Evolutionary conservation across 2,329 filamentous ascomycete genomes (phyloP), one percentile per base, ranked within the genome.

Genomic region (Fusarium sp.): DNA sequence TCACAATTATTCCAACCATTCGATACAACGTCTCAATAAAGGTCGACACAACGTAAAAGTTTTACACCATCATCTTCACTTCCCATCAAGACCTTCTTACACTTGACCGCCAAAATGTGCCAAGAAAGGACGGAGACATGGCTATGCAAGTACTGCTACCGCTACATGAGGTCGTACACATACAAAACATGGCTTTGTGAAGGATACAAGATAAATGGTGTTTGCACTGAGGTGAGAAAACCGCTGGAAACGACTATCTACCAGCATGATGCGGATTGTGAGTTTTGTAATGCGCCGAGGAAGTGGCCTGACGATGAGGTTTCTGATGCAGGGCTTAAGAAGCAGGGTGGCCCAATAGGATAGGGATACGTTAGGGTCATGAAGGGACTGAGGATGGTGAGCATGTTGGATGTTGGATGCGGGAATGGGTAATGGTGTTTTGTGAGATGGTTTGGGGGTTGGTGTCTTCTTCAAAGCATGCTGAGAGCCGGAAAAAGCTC

Each of bases 1-100:
- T 22, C n/a, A 4, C 2, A 5, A 25, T 18, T 10, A 1, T 3
- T 5, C 4, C 4, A 11, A 18, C 3, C 3, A 1, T 18, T 25
- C 10, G 10, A 18, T 4, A 1, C 0, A 5, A 7, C 15, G 0
- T 22, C 29, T 2, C 11, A 17, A 18, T 18, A 7, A 13, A 17
- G 3, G 4, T 7, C 14, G 8, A 9, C 45, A 31, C 29, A 14
- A 22, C 22, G 22, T 22, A 22, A 22, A 22, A 22, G 20, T 0
- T 27, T 10, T 10, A 15, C 5, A 27, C 11, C 7, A 15, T 7
- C 6, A 20, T 13, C 12, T 20, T 3, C 36, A 20, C 18, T 39
- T 13, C 11, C 6, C 10, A n/a, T n/a, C 38, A 14, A 13, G 12
- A 7, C 1, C 14, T 39, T 8, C 20, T 22, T 22, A 35, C 15